Conservation (phyloP, 106 monocot species). For the Cymbidium sinense region DNA sequence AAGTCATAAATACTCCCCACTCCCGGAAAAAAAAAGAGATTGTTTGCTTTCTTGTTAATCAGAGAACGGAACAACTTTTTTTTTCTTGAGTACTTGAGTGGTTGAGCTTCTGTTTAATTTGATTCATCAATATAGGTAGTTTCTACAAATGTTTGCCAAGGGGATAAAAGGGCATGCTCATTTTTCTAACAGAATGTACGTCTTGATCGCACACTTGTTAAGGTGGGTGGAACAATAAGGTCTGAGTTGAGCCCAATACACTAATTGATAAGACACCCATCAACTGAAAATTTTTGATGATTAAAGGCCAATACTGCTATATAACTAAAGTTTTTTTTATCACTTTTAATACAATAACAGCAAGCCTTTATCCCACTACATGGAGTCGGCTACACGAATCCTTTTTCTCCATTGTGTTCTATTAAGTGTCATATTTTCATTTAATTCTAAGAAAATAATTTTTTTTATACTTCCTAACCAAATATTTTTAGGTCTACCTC, state of each 20-base stretch:
- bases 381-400: too few relatives aligned
- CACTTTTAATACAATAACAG: too few relatives aligned
- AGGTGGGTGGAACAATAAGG: background rate
- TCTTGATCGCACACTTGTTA: background rate
- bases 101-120: background rate
- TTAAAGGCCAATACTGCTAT: background rate
- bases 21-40: background rate
- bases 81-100: background rate
- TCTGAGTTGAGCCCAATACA: background rate
- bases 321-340: too few relatives aligned
- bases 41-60: background rate
- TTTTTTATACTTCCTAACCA: too few relatives aligned
- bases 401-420: too few relatives aligned
- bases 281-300: background rate
- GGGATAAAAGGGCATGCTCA: background rate
- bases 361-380: too few relatives aligned
- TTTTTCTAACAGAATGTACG: background rate
- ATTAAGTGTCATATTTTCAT: too few relatives aligned
- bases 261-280: background rate
- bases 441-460: too few relatives aligned
- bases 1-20: background rate
- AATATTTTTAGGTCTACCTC: too few relatives aligned
- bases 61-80: background rate
- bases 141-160: background rate
- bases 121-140: background rate